Base-by-base conservation (phyloP, 805 yeast genomes). In the Ogataea haglerorum region DNA sequence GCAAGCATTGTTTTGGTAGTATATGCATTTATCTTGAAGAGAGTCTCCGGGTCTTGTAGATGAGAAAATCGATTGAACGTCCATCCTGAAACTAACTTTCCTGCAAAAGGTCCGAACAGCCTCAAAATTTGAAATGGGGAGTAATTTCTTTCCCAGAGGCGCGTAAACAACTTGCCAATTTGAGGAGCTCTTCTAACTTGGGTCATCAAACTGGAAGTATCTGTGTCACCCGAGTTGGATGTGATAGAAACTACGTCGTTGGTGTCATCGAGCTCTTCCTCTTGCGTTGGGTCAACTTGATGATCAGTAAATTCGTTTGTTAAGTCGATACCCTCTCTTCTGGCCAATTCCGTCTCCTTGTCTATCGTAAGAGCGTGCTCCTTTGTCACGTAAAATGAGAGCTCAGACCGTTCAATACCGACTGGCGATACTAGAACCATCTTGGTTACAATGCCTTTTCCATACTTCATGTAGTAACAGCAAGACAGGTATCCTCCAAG, bases 401-500 rank as follows among this genome's bases (percentile, higher is more conserved):
- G 74, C 0, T 79, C 71, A 38, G 71, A 79, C 34, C 84, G 68
- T 49, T 85, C 93, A 12, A 85, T 80, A 1, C 95, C 95, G 1
- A 81, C 84, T 0, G 95, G 95, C 0, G 89, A 82, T 3, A 84
- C 67, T 28, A 85, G 63, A 4, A 82, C 67, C 48, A 85, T 57
- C 43, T 77, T 75, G n/a, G 70, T 63, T 10, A 85, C 68, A 5
- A 47, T 34, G 1, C 65, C 59, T 0, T 73, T 59, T 0, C 87
- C 85, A 49, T 79, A 69, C 44, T 68, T 76, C 34, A 79, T 54
- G 10, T 85, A 70, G 53, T 82, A 85, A n/a, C 80, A 74, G 38
- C 73, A 77, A 1, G 85, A 73, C 58, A 88, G 65, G 52, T 83
- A 81, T 0, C 87, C 93, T 30, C 95, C 95, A 51, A 77, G 77